Percentiles rank a stretch among this genome's conserved stretches.
phyloP scores from a whole-genome alignment of 2,329 filamentous ascomycete genomes.

The Talaromyces marneffei region DNA sequence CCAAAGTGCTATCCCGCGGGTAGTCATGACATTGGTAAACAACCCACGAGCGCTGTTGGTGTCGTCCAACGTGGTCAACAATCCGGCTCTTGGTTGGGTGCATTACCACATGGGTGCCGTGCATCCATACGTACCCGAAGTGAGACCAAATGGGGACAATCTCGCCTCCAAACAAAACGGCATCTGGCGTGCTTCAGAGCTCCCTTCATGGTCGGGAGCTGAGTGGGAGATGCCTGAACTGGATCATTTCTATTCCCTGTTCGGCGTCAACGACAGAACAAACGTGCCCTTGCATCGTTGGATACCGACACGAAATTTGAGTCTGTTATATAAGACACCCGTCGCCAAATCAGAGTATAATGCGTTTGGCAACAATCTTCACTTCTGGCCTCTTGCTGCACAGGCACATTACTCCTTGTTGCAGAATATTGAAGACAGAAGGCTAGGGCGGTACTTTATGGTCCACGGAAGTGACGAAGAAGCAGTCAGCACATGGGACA shows the following conservation, averaged over 20 bases:
- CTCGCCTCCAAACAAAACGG: conserved; percentile 13
- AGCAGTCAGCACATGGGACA: conserved; percentile 14
- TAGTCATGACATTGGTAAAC: conserved; percentile 10
- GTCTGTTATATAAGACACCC: conserved; percentile 12
- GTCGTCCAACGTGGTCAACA: conserved; percentile 14
- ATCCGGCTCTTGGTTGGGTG: conserved; percentile 13
- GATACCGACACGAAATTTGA: conserved; percentile 12
- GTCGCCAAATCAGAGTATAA: conserved; percentile 13
- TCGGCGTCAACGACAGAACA: conserved; percentile 12
- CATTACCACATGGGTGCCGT: conserved; percentile 15
- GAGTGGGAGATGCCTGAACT: conserved; percentile 15
- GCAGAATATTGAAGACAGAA: conserved; percentile 12
- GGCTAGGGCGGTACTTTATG: conserved; percentile 14
- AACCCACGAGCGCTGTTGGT: conserved; percentile 12
- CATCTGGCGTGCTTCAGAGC: conserved; percentile 11
- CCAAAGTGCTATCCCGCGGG: conserved; percentile 12
- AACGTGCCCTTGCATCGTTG: conserved; percentile 12
- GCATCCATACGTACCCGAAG: conserved; percentile 13
- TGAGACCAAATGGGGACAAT: background rate
- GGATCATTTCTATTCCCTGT: conserved; percentile 11
- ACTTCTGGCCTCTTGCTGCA: conserved; percentile 13
- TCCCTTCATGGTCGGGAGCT: conserved; percentile 10
- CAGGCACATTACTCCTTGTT: conserved; percentile 14
- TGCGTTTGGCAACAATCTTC: conserved; percentile 13
- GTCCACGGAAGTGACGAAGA: conserved; percentile 15